phyloP scores from a whole-genome alignment of 1,139 yeast species.

The Lizanozyma gosingica region DNA sequence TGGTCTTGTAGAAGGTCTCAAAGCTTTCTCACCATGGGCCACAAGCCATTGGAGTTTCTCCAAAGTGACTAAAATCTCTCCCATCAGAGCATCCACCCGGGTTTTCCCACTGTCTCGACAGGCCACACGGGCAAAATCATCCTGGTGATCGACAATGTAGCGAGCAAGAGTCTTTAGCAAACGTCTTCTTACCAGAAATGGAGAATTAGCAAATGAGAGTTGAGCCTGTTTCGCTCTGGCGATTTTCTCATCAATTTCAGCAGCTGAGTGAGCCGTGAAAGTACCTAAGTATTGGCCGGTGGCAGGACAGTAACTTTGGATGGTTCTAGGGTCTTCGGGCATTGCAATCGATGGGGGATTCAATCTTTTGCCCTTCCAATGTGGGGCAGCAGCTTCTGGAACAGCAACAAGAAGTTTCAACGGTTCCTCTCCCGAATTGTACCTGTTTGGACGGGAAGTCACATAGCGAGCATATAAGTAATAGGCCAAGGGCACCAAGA shows the following conservation, averaged over 20 bases:
- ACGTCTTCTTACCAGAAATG: slow-evolving; percentile 57
- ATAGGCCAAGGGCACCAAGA: slow-evolving; percentile 8
- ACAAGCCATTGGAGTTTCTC: slow-evolving; percentile 89
- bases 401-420: slow-evolving; percentile 46
- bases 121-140: slow-evolving; percentile 79
- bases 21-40: slow-evolving; percentile 66
- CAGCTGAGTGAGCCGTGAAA: slow-evolving; percentile 49
- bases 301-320: slow-evolving; percentile 91
- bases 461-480: slow-evolving; percentile 31
- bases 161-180: slow-evolving; percentile 64
- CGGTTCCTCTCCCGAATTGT: slow-evolving; percentile 38
- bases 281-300: slow-evolving; percentile 84
- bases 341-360: slow-evolving; percentile 48
- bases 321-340: slow-evolving; percentile 51
- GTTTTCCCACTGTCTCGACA: slow-evolving; percentile 97
- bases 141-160: slow-evolving; percentile 74
- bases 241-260: slow-evolving; percentile 64
- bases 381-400: slow-evolving; percentile 82
- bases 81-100: slow-evolving; percentile 91
- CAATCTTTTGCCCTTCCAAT: slow-evolving; percentile 85
- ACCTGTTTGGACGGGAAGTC: slow-evolving; percentile 30
- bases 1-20: slow-evolving; percentile 68
- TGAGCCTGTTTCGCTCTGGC: slow-evolving; percentile 52
- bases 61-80: slow-evolving; percentile 86
- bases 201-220: slow-evolving; percentile 45